Percentiles rank a stretch among this genome's conserved stretches.
Conservation (phyloP, 2,329 filamentous ascomycete genomes). For the Penicillium psychrosexuale region DNA sequence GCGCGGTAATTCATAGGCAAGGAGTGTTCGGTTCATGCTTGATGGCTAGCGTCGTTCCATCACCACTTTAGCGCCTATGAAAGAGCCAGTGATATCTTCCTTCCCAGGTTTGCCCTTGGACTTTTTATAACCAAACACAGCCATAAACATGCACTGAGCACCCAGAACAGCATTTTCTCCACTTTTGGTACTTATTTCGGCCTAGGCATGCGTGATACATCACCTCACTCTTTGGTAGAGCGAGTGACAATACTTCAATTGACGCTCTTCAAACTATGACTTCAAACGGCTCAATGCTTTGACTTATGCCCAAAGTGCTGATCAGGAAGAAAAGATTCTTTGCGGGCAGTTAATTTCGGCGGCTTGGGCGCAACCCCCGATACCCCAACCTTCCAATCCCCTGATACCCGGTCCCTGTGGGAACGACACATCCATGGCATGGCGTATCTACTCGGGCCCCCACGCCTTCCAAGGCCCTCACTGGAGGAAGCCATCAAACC, state of each 20-base stretch:
- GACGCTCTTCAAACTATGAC: neutral
- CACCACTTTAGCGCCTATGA: too few relatives aligned
- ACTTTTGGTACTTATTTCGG: neutral
- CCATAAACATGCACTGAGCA: neutral
- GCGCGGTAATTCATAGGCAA: too few relatives aligned
- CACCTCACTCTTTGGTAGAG: neutral
- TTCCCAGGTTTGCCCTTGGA: neutral
- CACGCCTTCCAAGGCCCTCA: neutral
- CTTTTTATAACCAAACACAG: neutral
- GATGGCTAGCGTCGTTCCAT: too few relatives aligned
- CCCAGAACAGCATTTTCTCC: neutral
- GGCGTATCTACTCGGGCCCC: neutral
- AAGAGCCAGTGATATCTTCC: neutral
- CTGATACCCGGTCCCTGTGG: neutral
- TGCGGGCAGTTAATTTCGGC: neutral
- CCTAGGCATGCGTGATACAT: neutral
- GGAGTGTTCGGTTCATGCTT: too few relatives aligned
- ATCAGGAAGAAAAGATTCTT: neutral
- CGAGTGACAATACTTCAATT: neutral
- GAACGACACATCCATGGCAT: neutral
- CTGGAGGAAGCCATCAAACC: neutral
- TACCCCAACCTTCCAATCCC: too few relatives aligned
- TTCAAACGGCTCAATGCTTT: neutral
- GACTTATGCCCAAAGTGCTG: neutral
- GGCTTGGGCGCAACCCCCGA: neutral